Evolutionary conservation across 2,329 filamentous ascomycete genomes (phyloP), one percentile per base, ranked within the genome.

Genomic region (Simplicillium sp.): DNA sequence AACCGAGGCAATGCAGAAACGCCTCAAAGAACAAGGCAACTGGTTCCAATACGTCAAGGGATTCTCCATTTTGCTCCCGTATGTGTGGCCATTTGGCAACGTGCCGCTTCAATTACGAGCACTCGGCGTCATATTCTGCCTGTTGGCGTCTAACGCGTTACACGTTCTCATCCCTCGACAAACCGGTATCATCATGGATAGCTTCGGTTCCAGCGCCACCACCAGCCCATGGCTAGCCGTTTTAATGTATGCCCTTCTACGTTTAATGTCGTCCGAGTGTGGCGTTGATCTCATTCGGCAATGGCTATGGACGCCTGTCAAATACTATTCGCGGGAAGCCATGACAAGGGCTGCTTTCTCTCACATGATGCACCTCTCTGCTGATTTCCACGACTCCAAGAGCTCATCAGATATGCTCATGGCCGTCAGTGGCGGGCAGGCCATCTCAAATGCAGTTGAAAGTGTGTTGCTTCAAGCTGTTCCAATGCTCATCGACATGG

Each of bases 151-250:
- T 41, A 87, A 89, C 48, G 75, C 75, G 5, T 66, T 94, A 38
- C 86, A 88, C 50, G 67, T 94, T 12, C 64, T 94, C 34, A 77
- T 87, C 28, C 87, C 87, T n/a, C 75, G 84, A 15, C 85, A 92
- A 54, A 76, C 90, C 28, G 87, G 87, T 47, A 77, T 85, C 43
- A 80, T 94, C 47, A 81, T 86, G 47, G 78, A 92, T 52, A 75
- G 75, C 45, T 64, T 94, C 16, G 70, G 70, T 25, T 65, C 68
- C 8, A 57, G 53, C 29, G 67, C 71, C 34, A 60, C 66, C 34
- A 66, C 58, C 42, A 70, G 65, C 39, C 66, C 70, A 1, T 77
- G 74, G 74, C 46, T 65, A 3, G 68, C 75, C 17, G 70, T 77
- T 3, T 45, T 68, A 15, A 56, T 74, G 14, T 77, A 75, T 44